Evolutionary conservation across 495 filamentous ascomycete genomes (phyloP), one percentile per base, ranked within the genome.

Genomic region (Chaetomium tenue): DNA sequence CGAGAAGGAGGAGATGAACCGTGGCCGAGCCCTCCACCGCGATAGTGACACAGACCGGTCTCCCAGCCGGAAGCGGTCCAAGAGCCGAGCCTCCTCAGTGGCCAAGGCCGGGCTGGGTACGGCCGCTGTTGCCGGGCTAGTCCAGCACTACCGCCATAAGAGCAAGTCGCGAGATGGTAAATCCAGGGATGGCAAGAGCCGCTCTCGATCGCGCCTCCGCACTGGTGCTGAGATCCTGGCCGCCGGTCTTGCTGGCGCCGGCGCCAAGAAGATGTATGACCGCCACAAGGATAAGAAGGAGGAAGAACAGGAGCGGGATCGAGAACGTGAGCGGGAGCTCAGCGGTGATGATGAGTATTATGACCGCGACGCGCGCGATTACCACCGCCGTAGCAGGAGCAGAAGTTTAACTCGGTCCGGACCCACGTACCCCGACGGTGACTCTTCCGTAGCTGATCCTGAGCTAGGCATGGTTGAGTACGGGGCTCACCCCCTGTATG

Each of bases 401-500:
- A 81, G 84, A 69, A 81, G 81, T 58, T 72, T 77, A 51, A 80
- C 81, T 40, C 79, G 80, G 68, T 79, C 75, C 71, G 86, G 84
- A 63, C 83, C 72, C 69, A 68, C 62, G 67, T 70, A 87, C 71
- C 82, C 82, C 65, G 71, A 70, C 71, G 65, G 63, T 61, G 57
- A 66, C 65, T 61, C 67, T 69, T 64, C 75, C 78, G 42, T 80
- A 81, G 78, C 84, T 78, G 78, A 84, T 78, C 83, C 79, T 79
- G 84, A 88, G 75, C 75, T 86, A 81, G 88, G 86, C 63, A 81
- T 94, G 77, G 91, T 95, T 78, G 89, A 92, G 74, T 93, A 93
- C 77, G 91, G 89, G 65, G 82, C 84, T 51, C 82, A 85, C 53
- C 87, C 87, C 56, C 82, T 90, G 42, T 77, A 82, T 70, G 70